Evolutionary conservation across 352 stramenopile species (phyloP).

Genomic region (Plasmopara viticola): DNA sequence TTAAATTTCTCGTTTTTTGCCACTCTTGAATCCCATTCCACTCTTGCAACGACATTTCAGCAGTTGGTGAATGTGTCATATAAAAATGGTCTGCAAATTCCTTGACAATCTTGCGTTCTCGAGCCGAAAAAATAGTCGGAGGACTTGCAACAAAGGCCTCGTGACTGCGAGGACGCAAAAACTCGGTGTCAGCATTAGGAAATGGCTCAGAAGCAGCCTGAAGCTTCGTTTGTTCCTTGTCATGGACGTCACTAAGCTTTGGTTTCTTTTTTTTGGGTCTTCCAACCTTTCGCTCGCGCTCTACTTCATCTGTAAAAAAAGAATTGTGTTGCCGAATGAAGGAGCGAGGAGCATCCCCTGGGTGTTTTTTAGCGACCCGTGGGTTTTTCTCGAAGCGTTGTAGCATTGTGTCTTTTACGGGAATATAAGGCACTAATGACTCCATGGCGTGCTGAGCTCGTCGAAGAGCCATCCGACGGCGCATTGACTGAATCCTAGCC

Average conservation of each 20-base stretch:
- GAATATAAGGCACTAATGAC: slow-evolving; percentile 15
- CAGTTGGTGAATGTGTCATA: slow-evolving; percentile 8
- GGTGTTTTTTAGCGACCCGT: slow-evolving; percentile 3
- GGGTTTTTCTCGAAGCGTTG: slow-evolving; percentile 6
- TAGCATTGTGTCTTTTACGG: not conserved
- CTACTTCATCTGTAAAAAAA: slow-evolving; percentile 53
- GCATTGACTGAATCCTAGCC: slow-evolving; percentile 36
- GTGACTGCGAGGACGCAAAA: slow-evolving; percentile 46
- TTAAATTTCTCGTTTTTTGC: slow-evolving; percentile 22
- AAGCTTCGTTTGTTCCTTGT: slow-evolving; percentile 5
- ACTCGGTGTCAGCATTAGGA: slow-evolving; percentile 45
- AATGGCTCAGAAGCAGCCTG: slow-evolving; percentile 27
- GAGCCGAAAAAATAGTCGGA: slow-evolving; percentile 43
- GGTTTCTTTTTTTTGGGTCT: slow-evolving; percentile 25
- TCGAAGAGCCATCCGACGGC: slow-evolving; percentile 40
- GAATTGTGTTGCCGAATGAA: slow-evolving; percentile 52
- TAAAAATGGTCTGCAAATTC: slow-evolving; percentile 37
- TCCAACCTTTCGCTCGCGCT: slow-evolving; percentile 13
- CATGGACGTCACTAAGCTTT: not conserved
- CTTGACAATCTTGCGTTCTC: slow-evolving; percentile 50
- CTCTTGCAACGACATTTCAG: slow-evolving; percentile 31
- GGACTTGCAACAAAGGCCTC: slow-evolving; percentile 47
- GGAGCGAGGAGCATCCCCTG: slow-evolving; percentile 36
- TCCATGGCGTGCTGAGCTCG: slow-evolving; percentile 49
- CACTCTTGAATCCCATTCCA: slow-evolving; percentile 44